Conservation (phyloP, 192 early-diverging fungal genomes). For the Diversispora eburnea region DNA sequence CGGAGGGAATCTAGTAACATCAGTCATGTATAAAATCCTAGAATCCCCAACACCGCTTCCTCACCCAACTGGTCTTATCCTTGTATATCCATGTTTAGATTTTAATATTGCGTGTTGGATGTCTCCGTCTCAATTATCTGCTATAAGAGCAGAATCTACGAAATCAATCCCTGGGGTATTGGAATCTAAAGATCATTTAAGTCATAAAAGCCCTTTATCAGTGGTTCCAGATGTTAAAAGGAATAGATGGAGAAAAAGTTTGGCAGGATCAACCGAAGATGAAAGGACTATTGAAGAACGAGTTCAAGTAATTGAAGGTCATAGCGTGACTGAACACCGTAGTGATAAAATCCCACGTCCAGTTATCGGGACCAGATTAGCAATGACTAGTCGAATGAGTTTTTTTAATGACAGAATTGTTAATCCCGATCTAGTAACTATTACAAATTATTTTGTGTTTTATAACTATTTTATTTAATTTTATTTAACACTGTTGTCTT, state of each 20-base stretch:
- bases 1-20: slow-evolving; percentile 84
- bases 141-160: slow-evolving; percentile 62
- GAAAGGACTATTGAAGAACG: slow-evolving; percentile 34
- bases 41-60: slow-evolving; percentile 53
- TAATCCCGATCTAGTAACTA: slow-evolving; percentile 64
- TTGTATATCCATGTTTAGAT: slow-evolving; percentile 87
- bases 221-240: slow-evolving; percentile 46
- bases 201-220: slow-evolving; percentile 64
- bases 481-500: slow-evolving; percentile 15
- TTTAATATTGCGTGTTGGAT: slow-evolving; percentile 96
- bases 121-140: slow-evolving; percentile 53
- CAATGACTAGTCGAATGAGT: slow-evolving; percentile 71
- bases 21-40: slow-evolving; percentile 75
- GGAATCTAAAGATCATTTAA: slow-evolving; percentile 63
- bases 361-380: slow-evolving; percentile 52
- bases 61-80: slow-evolving; percentile 69
- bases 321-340: slow-evolving; percentile 29
- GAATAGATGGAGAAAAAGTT: slow-evolving; percentile 35
- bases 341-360: slow-evolving; percentile 29
- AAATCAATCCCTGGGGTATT: slow-evolving; percentile 34
- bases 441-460: slow-evolving; percentile 18
- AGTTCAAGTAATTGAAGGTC: slow-evolving; percentile 38
- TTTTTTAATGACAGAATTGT: slow-evolving; percentile 88
- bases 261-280: slow-evolving; percentile 15
- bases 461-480: neutral